Evolutionary conservation across 1,139 yeast species (phyloP).

Genomic region (Kodamaea plutei): DNA sequence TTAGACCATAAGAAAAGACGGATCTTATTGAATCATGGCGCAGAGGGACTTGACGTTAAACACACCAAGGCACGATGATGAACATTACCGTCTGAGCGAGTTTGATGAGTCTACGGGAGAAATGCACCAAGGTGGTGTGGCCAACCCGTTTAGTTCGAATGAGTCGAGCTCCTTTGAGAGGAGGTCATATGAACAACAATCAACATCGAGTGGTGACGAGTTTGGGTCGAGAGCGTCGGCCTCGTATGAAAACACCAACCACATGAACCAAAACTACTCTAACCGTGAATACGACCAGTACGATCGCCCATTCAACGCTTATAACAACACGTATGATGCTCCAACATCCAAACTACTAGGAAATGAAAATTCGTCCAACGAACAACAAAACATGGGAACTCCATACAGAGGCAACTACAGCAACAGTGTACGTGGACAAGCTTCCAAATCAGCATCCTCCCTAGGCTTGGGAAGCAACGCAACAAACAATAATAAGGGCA

Average conservation of each 20-base stretch:
- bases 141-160: slow-evolving; percentile 25
- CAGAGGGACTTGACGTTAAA: slow-evolving; percentile 36
- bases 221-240: slow-evolving; percentile 1
- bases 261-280: slow-evolving; percentile 6
- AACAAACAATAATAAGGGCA: background rate
- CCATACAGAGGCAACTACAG: too few relatives aligned
- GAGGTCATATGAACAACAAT: slow-evolving; percentile 18
- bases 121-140: slow-evolving; percentile 4
- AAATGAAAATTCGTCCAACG: slow-evolving; percentile 23
- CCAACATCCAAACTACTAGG: slow-evolving; percentile 39
- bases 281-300: slow-evolving; percentile 20
- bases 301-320: slow-evolving; percentile 41
- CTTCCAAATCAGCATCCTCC: too few relatives aligned
- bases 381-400: slow-evolving; percentile 5
- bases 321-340: slow-evolving; percentile 42
- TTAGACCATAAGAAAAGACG: too few relatives aligned
- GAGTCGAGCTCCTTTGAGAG: slow-evolving; percentile 22
- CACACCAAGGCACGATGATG: slow-evolving; percentile 19
- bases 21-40: slow-evolving; percentile 20
- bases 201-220: slow-evolving; percentile 14
- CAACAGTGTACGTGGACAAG: background rate
- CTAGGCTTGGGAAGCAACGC: background rate
- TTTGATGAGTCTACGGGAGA: background rate
- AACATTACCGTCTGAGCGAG: slow-evolving; percentile 5
- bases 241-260: slow-evolving; percentile 3